Conservation (phyloP, 148 eudicot genomes). For the Selenicereus undatus region DNA sequence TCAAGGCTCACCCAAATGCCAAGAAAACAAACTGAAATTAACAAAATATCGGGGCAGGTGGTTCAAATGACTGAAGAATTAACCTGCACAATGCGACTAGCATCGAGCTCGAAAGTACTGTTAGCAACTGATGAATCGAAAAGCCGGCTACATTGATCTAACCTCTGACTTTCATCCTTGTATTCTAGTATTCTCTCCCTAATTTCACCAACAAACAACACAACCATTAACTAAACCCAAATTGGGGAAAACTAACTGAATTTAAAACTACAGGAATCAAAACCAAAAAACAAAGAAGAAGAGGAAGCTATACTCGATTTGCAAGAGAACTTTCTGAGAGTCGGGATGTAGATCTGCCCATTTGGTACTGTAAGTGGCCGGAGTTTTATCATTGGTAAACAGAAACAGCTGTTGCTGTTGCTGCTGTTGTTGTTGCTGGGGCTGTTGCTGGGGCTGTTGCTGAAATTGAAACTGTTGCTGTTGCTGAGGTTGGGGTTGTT, state of each 20-base stretch:
- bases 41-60: not conserved
- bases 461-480: conserved; percentile 34
- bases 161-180: conserved; percentile 78
- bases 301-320: conserved; percentile 58
- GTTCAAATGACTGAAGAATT: not conserved
- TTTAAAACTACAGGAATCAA: not conserved
- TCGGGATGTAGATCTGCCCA: conserved; percentile 97
- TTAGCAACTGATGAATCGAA: conserved; percentile 77
- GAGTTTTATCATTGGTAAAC: conserved; percentile 74
- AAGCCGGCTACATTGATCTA: conserved; percentile 92
- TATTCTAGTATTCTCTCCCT: conserved; percentile 91
- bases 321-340: conserved; percentile 71
- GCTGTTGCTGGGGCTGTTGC: conserved; percentile 26
- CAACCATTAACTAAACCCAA: not conserved
- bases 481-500: conserved; percentile 43
- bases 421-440: conserved; percentile 41
- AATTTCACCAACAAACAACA: conserved; percentile 9
- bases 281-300: not conserved
- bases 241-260: not conserved
- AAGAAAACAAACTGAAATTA: not conserved
- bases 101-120: conserved; percentile 73
- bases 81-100: conserved; percentile 78
- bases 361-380: conserved; percentile 75
- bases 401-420: conserved; percentile 69
- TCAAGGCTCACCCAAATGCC: not conserved